Conservation (phyloP, 108 stramenopile species). For the Skeletonema marinoi region DNA sequence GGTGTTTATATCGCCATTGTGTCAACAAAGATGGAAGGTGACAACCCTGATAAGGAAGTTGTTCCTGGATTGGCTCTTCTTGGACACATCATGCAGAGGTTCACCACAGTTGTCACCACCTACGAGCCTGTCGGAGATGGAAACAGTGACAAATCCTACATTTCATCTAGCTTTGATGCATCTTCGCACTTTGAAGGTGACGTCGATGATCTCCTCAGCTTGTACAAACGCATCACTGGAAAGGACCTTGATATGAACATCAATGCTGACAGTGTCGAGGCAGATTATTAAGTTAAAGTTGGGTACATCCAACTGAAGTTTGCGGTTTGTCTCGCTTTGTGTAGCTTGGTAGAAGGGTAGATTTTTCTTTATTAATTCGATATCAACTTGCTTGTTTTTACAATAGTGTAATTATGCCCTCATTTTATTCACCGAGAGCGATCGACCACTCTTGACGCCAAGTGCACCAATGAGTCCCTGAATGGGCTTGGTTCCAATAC, state of each 20-base stretch:
- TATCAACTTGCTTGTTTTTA: background rate
- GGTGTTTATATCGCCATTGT: conserved; percentile 98
- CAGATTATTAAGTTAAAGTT: conserved; percentile 66
- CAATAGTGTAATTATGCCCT: background rate
- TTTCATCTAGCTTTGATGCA: conserved; percentile 94
- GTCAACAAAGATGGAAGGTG: conserved; percentile 93
- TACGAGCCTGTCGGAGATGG: conserved; percentile 93
- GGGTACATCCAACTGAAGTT: background rate
- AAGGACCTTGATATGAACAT: conserved; percentile 94
- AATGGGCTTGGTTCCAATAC: conserved; percentile 55
- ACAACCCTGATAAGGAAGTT: conserved; percentile 93
- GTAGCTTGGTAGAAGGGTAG: background rate
- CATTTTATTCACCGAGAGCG: conserved; percentile 49
- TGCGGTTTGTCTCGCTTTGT: background rate
- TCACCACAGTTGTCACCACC: conserved; percentile 90
- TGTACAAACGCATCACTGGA: conserved; percentile 97
- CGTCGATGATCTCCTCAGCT: conserved; percentile 85
- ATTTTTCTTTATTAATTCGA: background rate
- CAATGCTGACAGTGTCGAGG: conserved; percentile 87
- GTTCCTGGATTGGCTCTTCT: conserved; percentile 90
- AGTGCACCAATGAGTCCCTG: conserved; percentile 78
- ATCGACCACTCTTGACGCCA: conserved; percentile 80
- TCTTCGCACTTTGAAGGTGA: conserved; percentile 99
- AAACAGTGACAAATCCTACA: conserved; percentile 90
- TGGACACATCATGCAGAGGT: conserved; percentile 92